These are phyloP conservation scores for Stenogyne calaminthoides DNA, from an alignment of 305 asterid genomes.

Conservation along the genomic window DNA sequence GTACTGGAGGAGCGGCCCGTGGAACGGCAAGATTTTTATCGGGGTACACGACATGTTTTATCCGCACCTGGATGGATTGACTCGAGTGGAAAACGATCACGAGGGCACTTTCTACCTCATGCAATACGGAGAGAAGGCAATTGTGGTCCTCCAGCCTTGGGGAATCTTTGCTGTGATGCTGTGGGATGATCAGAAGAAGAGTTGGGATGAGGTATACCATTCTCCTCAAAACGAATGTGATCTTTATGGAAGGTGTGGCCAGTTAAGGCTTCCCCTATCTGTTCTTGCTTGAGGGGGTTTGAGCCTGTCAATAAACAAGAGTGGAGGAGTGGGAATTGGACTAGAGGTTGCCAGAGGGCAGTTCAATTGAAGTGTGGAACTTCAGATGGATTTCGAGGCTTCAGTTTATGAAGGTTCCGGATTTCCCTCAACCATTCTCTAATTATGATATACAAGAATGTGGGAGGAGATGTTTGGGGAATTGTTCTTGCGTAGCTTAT, in stretches of 20 bases:
- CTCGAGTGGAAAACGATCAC: background rate
- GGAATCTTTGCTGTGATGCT: constrained; percentile 15
- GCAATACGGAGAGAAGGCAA: constrained; percentile 19
- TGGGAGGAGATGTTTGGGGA: constrained; percentile 31
- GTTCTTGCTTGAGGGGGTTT: constrained; percentile 53
- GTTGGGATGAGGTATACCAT: constrained; percentile 31
- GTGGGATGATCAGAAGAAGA: constrained; percentile 35
- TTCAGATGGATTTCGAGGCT: constrained; percentile 46
- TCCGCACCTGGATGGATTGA: constrained; percentile 31
- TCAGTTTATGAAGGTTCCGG: constrained; percentile 47
- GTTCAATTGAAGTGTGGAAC: constrained; percentile 39
- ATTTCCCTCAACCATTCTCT: constrained; percentile 26
- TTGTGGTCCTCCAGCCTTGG: constrained; percentile 22
- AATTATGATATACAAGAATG: constrained; percentile 36
- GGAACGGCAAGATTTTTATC: constrained; percentile 37
- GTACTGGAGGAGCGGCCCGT: constrained; percentile 40
- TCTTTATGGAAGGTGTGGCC: constrained; percentile 54
- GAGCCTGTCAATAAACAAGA: constrained; percentile 31
- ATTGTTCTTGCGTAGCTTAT: constrained; percentile 59
- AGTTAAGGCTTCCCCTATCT: constrained; percentile 37
- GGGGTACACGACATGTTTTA: constrained; percentile 35
- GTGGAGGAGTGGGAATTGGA: constrained; percentile 47
- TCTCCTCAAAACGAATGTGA: constrained; percentile 42
- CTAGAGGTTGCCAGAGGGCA: constrained; percentile 51
- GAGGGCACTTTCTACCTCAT: constrained; percentile 25